Evolutionary conservation across 352 stramenopile species (phyloP), one percentile per base, ranked within the genome.

Genomic region (Phytopythium aichiense): DNA sequence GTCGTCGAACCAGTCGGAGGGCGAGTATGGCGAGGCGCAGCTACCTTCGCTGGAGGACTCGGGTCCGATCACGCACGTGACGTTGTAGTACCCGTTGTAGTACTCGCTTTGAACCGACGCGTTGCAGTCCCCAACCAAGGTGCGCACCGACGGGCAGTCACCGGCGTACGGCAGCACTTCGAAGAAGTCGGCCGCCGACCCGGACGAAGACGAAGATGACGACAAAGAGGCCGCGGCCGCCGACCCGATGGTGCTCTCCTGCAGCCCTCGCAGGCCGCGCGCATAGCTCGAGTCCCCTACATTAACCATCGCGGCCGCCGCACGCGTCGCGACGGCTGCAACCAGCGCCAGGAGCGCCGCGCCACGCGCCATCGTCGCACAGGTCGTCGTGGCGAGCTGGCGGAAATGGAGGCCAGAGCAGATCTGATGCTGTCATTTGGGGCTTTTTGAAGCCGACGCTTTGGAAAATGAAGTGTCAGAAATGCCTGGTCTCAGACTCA

Each of bases 91-190:
- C 6, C 31, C 18, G 51, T 23, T 1, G 25, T 11, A 4, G 7
- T 37, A 33, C 23, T 4, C 11, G 9, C n/a, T 11, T 5, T n/a
- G 38, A 18, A 54, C 22, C 23, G 20, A 31, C 18, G 20, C 31
- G 51, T 57, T 57, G 51, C 51, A 57, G 51, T 57, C 31, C 16
- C n/a, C 22, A 20, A 57, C 51, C 20, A 57, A 4, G 2, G 31
- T 57, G 31, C 20, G 30, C 8, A 57, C 31, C 8, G 51, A 43
- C 51, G 51, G 51, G 33, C 51, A 57, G 31, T 43, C 31, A 7
- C 51, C 51, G 15, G 15, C 51, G 33, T 57, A 57, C 51, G 51
- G 31, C 31, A 31, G 20, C 18, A 57, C 31, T 1, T n/a, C 20
- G 22, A 57, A 57, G 18, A 9, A 7, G 50, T 28, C 7, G 20